Evolutionary conservation across 2,329 filamentous ascomycete genomes (phyloP).

Genomic region (Salinomyces thailandicus): DNA sequence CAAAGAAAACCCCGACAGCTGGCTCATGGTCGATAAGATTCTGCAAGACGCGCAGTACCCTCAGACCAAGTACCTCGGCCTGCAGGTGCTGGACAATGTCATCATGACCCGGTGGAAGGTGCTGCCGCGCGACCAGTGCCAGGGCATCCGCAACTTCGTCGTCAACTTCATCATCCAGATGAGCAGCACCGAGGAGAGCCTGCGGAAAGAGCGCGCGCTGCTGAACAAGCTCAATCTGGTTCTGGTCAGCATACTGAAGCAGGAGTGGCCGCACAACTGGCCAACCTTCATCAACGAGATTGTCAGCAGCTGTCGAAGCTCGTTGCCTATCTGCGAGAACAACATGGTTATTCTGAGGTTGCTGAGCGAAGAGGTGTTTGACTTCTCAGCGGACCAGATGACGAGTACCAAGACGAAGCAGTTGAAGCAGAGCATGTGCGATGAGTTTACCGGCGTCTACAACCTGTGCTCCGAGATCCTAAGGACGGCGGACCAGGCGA

Average conservation of each 20-base stretch:
- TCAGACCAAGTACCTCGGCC: slow-evolving; percentile 92
- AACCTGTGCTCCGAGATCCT: slow-evolving; percentile 94
- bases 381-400: slow-evolving; percentile 98
- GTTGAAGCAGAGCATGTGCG: slow-evolving; percentile 96
- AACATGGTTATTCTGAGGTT: slow-evolving; percentile 97
- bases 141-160: slow-evolving; percentile 97
- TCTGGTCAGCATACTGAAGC: slow-evolving; percentile 93
- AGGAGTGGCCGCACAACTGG: slow-evolving; percentile 99
- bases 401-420: slow-evolving; percentile 96
- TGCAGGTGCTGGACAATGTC: slow-evolving; percentile 95
- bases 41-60: slow-evolving; percentile 84
- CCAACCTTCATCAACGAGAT: slow-evolving; percentile 99
- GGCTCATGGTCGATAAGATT: slow-evolving; percentile 95
- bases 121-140: slow-evolving; percentile 86
- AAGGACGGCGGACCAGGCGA: slow-evolving; percentile 76
- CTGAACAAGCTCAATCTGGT: slow-evolving; percentile 98
- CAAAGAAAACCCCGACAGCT: slow-evolving; percentile 97
- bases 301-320: slow-evolving; percentile 89
- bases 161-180: slow-evolving; percentile 96
- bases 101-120: slow-evolving; percentile 99
- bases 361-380: slow-evolving; percentile 95
- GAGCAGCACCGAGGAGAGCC: slow-evolving; percentile 78
- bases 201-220: slow-evolving; percentile 74
- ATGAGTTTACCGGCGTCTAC: slow-evolving; percentile 97
- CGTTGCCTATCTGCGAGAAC: slow-evolving; percentile 96